These are phyloP conservation scores for Thozetella sp. DNA, from an alignment of 495 filamentous ascomycete genomes.

Conservation along the genomic window DNA sequence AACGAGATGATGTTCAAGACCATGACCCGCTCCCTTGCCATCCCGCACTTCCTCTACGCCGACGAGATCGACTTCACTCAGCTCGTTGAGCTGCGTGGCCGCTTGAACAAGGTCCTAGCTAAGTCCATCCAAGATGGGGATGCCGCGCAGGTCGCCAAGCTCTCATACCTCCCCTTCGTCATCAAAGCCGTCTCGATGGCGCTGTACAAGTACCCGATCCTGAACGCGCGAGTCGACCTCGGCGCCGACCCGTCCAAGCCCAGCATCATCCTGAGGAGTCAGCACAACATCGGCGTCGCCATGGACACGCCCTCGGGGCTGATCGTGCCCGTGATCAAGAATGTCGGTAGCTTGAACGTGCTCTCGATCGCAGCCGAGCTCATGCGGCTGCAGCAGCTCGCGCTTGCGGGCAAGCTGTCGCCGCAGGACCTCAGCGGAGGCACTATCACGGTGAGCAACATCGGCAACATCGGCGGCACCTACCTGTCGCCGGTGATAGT, in stretches of 20 bases:
- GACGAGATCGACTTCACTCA: constrained; percentile 80
- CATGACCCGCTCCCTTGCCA: constrained; percentile 91
- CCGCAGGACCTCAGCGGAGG: constrained; percentile 79
- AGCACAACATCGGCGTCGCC: constrained; percentile 95
- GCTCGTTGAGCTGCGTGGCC: constrained; percentile 67
- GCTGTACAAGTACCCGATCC: constrained; percentile 75
- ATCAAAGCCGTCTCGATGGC: constrained; percentile 92
- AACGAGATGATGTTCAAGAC: constrained; percentile 95
- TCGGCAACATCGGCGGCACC: constrained; percentile 94
- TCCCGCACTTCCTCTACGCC: constrained; percentile 92
- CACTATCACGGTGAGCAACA: constrained; percentile 95
- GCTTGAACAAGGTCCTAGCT: constrained; percentile 62
- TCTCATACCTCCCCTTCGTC: constrained; percentile 92
- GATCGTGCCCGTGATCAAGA: constrained; percentile 91
- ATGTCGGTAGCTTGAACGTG: constrained; percentile 75
- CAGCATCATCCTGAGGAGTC: constrained; percentile 70
- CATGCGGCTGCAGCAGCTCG: constrained; percentile 69
- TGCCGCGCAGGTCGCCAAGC: constrained; percentile 49
- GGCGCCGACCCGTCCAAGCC: constrained; percentile 57
- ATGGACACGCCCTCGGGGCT: constrained; percentile 93
- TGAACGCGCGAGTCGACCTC: constrained; percentile 82
- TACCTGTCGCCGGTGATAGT: constrained; percentile 92
- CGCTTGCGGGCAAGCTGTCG: constrained; percentile 71
- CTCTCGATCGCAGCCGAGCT: constrained; percentile 77
- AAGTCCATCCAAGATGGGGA: constrained; percentile 28